Evolutionary conservation across 2,329 filamentous ascomycete genomes (phyloP), one percentile per base, ranked within the genome.

Genomic region (Alternaria gaisen): DNA sequence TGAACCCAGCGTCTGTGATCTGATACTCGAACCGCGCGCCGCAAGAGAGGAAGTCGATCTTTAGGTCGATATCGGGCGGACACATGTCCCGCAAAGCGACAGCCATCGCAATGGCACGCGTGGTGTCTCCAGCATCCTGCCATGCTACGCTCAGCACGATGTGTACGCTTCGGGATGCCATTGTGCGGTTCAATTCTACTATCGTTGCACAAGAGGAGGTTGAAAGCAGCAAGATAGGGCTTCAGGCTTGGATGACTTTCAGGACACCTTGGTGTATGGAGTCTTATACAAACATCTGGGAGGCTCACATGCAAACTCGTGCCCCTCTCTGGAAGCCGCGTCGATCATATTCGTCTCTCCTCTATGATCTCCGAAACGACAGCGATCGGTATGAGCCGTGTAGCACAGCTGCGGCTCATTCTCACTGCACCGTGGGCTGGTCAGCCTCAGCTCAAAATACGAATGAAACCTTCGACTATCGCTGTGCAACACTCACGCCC

Each of bases 121-220:
- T 76, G 14, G 73, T 73, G 40, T 76, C 73, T 16, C 73, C 73
- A 20, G 72, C 72, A 66, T 76, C 73, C 56, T 76, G 73, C 65
- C 71, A 76, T 41, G 73, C 73, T 38, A 75, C 73, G 54, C 71
- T 74, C 41, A 76, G 64, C 26, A 76, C 73, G 11, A 76, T 59
- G 50, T 76, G 65, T 22, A 70, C 48, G 18, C 58, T 60, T 14
- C 18, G 66, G 18, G 64, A 26, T 16, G 69, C 30, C 72, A 73
- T 71, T 24, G 12, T 47, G 36, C 40, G 18, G 30, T 20, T n/a
- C 48, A 20, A 36, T 24, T 32, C 8, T 3, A 5, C 4, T 36
- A n/a, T 48, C 22, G 18, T 36, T 47, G 30, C n/a, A 44, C 5
- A 30, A 18, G 6, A 18, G 34, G 26, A 52, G 38, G n/a, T 9